phyloP scores from a whole-genome alignment of 2,329 filamentous ascomycete species.

The Calonectria fujianensis region DNA sequence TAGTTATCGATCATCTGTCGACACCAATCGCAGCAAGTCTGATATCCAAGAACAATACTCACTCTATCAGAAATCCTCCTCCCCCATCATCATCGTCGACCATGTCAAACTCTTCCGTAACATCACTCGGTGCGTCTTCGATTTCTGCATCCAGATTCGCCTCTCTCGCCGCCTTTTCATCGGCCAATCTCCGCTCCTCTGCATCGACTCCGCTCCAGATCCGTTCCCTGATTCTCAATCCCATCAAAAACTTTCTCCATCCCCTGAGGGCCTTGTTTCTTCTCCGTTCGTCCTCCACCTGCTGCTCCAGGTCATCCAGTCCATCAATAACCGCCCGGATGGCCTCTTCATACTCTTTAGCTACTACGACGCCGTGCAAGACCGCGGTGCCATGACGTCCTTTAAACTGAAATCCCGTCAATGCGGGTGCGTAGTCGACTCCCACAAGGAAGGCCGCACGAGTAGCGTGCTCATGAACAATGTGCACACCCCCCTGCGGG shows the following conservation, averaged over 20 bases:
- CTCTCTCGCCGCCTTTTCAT: conserved; percentile 61
- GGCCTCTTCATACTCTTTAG: conserved; percentile 82
- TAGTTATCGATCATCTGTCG: background rate
- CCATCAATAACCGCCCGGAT: conserved; percentile 81
- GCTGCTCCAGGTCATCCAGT: conserved; percentile 78
- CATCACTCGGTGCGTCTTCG: conserved; percentile 62
- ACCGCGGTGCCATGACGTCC: conserved; percentile 91
- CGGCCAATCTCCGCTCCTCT: conserved; percentile 65
- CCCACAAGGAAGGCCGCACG: conserved; percentile 84
- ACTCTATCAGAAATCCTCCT: conserved; percentile 67
- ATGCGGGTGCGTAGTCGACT: conserved; percentile 91
- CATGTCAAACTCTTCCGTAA: conserved; percentile 66
- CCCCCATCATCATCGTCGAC: conserved; percentile 66
- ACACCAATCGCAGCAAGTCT: background rate
- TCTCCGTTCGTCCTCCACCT: conserved; percentile 80
- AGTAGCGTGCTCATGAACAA: conserved; percentile 76
- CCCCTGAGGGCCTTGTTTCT: conserved; percentile 84
- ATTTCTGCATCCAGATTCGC: conserved; percentile 61
- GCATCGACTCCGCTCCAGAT: conserved; percentile 77
- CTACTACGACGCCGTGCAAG: conserved; percentile 85
- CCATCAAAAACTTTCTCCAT: conserved; percentile 81
- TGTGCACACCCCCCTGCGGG: conserved; percentile 85
- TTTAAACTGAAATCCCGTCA: conserved; percentile 92
- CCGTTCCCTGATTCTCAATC: conserved; percentile 83
- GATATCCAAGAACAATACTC: conserved; percentile 8